phyloP scores from a whole-genome alignment of 1,139 yeast species.

The Yamadazyma triangularis region DNA sequence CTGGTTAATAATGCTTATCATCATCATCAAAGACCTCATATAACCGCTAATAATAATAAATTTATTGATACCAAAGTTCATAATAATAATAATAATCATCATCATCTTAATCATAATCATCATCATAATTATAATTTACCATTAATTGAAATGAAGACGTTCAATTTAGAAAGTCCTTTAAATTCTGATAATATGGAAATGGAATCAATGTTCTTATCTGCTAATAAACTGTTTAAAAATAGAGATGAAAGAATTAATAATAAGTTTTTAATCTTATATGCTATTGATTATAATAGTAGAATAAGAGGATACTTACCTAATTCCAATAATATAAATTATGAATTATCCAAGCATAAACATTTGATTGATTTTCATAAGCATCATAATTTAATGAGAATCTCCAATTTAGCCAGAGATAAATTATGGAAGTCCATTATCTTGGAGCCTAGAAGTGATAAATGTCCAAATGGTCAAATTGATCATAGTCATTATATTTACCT shows the following conservation, averaged over 20 bases:
- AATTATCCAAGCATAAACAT: constrained; percentile 3
- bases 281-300: constrained; percentile 40
- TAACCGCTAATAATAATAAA: background rate
- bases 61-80: too few species aligned
- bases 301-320: constrained; percentile 24
- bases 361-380: constrained; percentile 20
- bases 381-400: constrained; percentile 27
- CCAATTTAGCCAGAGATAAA: constrained; percentile 38
- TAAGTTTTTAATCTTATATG: constrained; percentile 41
- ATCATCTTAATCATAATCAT: too few species aligned
- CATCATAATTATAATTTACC: background rate
- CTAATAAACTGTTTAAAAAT: constrained; percentile 19
- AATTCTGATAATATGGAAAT: constrained; percentile 1
- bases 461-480: constrained; percentile 24
- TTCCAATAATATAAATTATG: constrained; percentile 14
- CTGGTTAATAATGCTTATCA: too few species aligned
- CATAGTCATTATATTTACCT: constrained; percentile 17
- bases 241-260: constrained; percentile 48
- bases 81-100: too few species aligned
- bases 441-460: constrained; percentile 40
- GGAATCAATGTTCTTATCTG: constrained; percentile 1
- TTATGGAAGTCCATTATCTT: constrained; percentile 48
- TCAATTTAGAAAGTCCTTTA: constrained; percentile 3
- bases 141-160: constrained; percentile 2
- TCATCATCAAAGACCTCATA: background rate